A percentile compares a stretch with the other conserved stretches of the same genome.
Evolutionary conservation across 768 basidiomycete species (phyloP).

Genomic region (Hypholoma sublateritium): DNA sequence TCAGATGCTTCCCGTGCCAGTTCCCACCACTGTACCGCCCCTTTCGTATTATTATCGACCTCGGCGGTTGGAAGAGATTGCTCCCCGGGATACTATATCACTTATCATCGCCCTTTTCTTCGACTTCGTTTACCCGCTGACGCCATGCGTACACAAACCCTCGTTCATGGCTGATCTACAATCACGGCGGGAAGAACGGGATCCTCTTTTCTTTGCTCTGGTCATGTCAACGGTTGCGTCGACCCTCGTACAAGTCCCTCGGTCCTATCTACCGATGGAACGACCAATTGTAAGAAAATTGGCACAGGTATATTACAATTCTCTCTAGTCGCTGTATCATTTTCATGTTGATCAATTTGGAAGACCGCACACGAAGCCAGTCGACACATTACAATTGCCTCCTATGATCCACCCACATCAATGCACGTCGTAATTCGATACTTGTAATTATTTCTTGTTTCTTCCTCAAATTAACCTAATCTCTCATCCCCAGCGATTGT

Average conservation of each 20-base stretch:
- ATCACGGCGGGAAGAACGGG: slow-evolving; percentile 75
- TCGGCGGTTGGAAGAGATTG: slow-evolving; percentile 77
- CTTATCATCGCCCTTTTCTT: slow-evolving; percentile 89
- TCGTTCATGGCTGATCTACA: slow-evolving; percentile 91
- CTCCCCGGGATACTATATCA: slow-evolving; percentile 77
- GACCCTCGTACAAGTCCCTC: slow-evolving; percentile 85
- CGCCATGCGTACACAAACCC: slow-evolving; percentile 88
- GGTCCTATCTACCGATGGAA: slow-evolving; percentile 87
- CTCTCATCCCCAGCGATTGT: slow-evolving; percentile 54
- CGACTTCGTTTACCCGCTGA: slow-evolving; percentile 90
- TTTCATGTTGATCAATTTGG: slow-evolving; percentile 8
- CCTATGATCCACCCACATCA: slow-evolving; percentile 82
- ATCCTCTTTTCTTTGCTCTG: slow-evolving; percentile 88
- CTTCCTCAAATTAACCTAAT: slow-evolving; percentile 8
- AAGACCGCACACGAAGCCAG: slow-evolving; percentile 81
- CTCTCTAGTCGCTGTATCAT: background rate
- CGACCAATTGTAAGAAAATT: slow-evolving; percentile 81
- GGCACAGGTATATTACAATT: slow-evolving; percentile 47
- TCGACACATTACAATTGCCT: slow-evolving; percentile 74
- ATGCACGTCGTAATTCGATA: slow-evolving; percentile 88
- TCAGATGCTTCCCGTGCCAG: slow-evolving; percentile 42
- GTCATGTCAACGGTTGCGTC: slow-evolving; percentile 89
- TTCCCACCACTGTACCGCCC: slow-evolving; percentile 53
- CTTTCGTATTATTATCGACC: slow-evolving; percentile 74
- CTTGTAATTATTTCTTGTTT: slow-evolving; percentile 56